Conservation (phyloP, 805 yeast genomes). For the Candida incommunis region DNA sequence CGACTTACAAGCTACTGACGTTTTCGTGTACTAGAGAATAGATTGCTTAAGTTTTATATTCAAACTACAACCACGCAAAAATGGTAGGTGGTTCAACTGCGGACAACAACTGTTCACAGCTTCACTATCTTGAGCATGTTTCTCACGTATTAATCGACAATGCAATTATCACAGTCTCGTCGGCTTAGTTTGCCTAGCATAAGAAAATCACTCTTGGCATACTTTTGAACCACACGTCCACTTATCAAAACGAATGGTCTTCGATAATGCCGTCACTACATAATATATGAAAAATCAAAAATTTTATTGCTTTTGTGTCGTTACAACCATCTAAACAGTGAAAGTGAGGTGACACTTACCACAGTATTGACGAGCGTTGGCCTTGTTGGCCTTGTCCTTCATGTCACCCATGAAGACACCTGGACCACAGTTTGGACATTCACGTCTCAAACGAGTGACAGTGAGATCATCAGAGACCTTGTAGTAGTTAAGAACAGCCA, state of each 20-base stretch:
- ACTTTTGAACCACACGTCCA: conserved; percentile 1
- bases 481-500: conserved; percentile 98
- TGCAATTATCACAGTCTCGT: too few relatives aligned
- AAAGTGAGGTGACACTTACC: conserved; percentile 98
- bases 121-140: too few relatives aligned
- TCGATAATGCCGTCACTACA: conserved; percentile 1
- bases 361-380: conserved; percentile 98
- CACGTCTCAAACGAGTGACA: conserved; percentile 97
- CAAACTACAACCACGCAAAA: too few relatives aligned
- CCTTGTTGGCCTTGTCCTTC: conserved; percentile 88
- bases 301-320: not conserved
- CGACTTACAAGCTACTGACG: too few relatives aligned
- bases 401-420: conserved; percentile 99
- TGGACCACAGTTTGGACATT: conserved; percentile 96
- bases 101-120: too few relatives aligned
- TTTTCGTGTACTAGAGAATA: too few relatives aligned
- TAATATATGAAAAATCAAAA: not conserved
- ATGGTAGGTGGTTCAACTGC: too few relatives aligned
- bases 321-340: not conserved
- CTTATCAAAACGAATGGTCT: not conserved
- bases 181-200: too few relatives aligned
- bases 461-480: conserved; percentile 98
- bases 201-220: not conserved
- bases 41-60: too few relatives aligned
- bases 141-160: too few relatives aligned